Base-by-base conservation (phyloP, 768 basidiomycete genomes). In the Podaxis sp. region DNA sequence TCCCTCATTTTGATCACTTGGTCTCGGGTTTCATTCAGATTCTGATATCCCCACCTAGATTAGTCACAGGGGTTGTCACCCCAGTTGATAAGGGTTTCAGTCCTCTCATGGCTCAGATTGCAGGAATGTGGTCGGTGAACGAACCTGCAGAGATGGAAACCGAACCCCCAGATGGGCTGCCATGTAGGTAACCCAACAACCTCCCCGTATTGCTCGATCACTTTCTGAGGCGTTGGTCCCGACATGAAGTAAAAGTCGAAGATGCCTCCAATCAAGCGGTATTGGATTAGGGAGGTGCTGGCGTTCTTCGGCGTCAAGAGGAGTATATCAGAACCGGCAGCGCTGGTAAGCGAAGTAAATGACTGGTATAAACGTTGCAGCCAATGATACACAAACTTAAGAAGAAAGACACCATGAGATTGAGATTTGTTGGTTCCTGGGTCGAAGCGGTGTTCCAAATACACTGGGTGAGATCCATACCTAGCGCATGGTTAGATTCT, bases 201-300 rank as follows among this genome's bases (percentile, higher is more conserved):
- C 37, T 74, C 79, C 4, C 85, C 82, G 65, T 91, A 89, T 70
- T 92, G 90, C 62, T 87, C 80, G 52, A 89, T 80, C 7, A 90
- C 90, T n/a, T 72, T 70, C 48, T 74, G 74, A 25, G 85, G 80
- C 73, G 76, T 79, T 32, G 70, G 83, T 61, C 87, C 87, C 16
- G 84, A 82, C 68, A 91, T 80, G 73, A 89, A 91, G 76, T 91
- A 91, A 64, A 92, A 84, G 71, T 91, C 88, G 35, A 92, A 73
- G 0, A 85, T 85, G 16, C 91, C 90, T 4, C 91, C 90, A 50
- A 93, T 74, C 69, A 85, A 74, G 50, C 90, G 78, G 68, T 92
- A 93, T 65, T 93, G 78, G 23, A 93, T 77, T 3, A 89, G 73
- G 1, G 88, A 89, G 10, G 76, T 75, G n/a, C 74, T 72, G 0